Conservation (phyloP, 2,329 filamentous ascomycete genomes). For the Chlorencoelia australis region DNA sequence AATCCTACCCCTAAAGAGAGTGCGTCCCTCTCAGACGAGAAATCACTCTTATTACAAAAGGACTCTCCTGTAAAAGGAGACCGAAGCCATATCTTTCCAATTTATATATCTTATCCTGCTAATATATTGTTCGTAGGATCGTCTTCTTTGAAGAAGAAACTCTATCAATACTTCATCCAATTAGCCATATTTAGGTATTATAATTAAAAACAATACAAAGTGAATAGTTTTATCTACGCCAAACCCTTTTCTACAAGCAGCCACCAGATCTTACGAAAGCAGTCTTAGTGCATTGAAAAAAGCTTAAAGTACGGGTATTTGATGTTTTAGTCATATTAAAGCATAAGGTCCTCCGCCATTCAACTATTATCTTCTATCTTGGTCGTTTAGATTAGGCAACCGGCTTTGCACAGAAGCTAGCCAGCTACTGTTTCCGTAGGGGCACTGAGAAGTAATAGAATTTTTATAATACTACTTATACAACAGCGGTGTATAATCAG, state of each 20-base stretch:
- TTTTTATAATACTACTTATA: no score
- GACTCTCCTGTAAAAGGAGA: conserved; percentile 9
- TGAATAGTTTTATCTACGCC: conserved; percentile 9
- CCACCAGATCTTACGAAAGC: conserved; percentile 5
- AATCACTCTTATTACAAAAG: conserved; percentile 14
- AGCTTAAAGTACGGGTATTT: conserved; percentile 9
- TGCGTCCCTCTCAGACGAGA: conserved; percentile 12
- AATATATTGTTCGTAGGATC: conserved; percentile 9
- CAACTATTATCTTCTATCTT: neutral
- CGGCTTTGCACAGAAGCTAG: neutral
- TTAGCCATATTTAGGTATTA: conserved; percentile 12
- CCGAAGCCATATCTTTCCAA: conserved; percentile 13
- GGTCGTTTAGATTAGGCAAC: neutral
- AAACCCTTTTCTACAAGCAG: conserved; percentile 13
- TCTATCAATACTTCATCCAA: conserved; percentile 14
- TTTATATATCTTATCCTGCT: neutral
- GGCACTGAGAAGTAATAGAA: no score
- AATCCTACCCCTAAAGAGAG: conserved; percentile 7
- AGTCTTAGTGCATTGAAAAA: conserved; percentile 11
- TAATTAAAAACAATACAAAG: conserved; percentile 9
- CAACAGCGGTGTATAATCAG: no score
- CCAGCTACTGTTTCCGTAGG: neutral
- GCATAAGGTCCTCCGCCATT: neutral
- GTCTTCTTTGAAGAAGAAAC: conserved; percentile 15
- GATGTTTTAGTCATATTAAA: neutral